Evolutionary conservation across 2,329 filamentous ascomycete species (phyloP).

Genomic region (Ophiostoma sp.): DNA sequence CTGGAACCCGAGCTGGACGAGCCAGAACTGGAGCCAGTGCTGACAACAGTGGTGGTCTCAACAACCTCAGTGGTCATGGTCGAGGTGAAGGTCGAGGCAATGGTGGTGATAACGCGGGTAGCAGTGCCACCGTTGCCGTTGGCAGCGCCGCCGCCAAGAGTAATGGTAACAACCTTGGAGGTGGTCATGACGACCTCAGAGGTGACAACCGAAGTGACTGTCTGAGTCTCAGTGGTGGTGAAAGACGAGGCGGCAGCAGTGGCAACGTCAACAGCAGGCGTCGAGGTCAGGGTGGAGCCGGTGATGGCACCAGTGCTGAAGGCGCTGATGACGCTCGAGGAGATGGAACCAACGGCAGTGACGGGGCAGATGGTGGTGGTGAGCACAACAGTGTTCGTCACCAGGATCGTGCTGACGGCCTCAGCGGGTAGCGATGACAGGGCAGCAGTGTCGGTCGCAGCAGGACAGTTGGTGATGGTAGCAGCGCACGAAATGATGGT

Average conservation of each 20-base stretch:
- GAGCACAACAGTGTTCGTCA: conserved; percentile 44
- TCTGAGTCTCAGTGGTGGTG: conserved; percentile 29
- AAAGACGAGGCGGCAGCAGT: conserved; percentile 36
- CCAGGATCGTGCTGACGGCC: conserved; percentile 37
- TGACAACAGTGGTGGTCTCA: conserved; percentile 16
- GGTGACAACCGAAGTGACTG: conserved; percentile 23
- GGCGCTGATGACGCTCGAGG: conserved; percentile 39
- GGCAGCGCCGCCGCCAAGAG: conserved; percentile 30
- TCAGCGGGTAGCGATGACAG: conserved; percentile 38
- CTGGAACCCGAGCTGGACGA: conserved; percentile 17
- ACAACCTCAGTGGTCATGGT: conserved; percentile 32
- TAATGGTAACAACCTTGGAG: conserved; percentile 33
- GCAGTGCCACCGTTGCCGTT: conserved; percentile 17
- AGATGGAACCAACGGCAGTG: conserved; percentile 41
- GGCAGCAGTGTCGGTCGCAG: conserved; percentile 40
- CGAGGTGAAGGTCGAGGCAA: conserved; percentile 32
- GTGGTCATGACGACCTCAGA: conserved; percentile 29
- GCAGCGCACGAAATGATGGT: conserved; percentile 34
- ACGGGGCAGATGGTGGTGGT: conserved; percentile 47
- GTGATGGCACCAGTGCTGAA: conserved; percentile 39
- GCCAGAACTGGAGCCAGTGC: conserved; percentile 22
- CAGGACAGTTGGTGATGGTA: conserved; percentile 34
- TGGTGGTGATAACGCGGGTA: conserved; percentile 33
- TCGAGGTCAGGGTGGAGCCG: conserved; percentile 43
- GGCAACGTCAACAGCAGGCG: conserved; percentile 35